A percentile compares a stretch with the other conserved stretches of the same genome.
These are phyloP conservation scores for Neonectria hederae DNA, from an alignment of 2,329 filamentous ascomycete species.

Conservation along the genomic window DNA sequence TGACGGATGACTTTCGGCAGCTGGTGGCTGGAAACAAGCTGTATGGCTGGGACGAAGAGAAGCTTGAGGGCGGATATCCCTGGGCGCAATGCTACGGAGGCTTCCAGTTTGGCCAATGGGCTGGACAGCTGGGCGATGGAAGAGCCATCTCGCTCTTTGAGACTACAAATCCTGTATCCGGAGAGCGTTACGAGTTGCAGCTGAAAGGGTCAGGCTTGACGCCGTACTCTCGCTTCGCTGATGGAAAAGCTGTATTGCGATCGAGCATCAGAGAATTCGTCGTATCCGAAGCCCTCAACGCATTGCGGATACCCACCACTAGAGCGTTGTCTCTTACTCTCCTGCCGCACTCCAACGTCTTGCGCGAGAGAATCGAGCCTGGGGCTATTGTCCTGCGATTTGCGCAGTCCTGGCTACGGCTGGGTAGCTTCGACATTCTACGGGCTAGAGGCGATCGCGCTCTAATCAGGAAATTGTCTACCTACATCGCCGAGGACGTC, in stretches of 20 bases:
- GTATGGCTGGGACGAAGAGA: conserved; percentile 78
- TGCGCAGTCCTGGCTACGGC: conserved; percentile 88
- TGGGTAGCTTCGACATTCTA: conserved; percentile 96
- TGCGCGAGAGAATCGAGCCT: conserved; percentile 84
- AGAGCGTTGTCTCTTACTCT: conserved; percentile 85
- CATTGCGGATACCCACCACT: conserved; percentile 85
- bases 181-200: conserved; percentile 86
- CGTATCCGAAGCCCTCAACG: conserved; percentile 88
- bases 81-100: conserved; percentile 99
- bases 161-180: conserved; percentile 76
- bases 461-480: conserved; percentile 77
- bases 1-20: conserved; percentile 77
- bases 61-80: conserved; percentile 79
- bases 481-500: conserved; percentile 88
- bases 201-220: conserved; percentile 94
- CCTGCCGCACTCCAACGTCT: conserved; percentile 75
- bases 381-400: conserved; percentile 94
- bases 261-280: conserved; percentile 95
- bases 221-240: conserved; percentile 95
- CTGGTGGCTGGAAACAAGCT: conserved; percentile 85
- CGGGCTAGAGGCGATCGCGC: conserved; percentile 81
- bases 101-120: conserved; percentile 84
- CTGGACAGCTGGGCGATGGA: conserved; percentile 93
- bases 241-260: conserved; percentile 91
- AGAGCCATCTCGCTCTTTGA: conserved; percentile 96